Evolutionary conservation across 1,139 yeast species (phyloP), one percentile per base, ranked within the genome.

Genomic region (Arxiozyma bovina): DNA sequence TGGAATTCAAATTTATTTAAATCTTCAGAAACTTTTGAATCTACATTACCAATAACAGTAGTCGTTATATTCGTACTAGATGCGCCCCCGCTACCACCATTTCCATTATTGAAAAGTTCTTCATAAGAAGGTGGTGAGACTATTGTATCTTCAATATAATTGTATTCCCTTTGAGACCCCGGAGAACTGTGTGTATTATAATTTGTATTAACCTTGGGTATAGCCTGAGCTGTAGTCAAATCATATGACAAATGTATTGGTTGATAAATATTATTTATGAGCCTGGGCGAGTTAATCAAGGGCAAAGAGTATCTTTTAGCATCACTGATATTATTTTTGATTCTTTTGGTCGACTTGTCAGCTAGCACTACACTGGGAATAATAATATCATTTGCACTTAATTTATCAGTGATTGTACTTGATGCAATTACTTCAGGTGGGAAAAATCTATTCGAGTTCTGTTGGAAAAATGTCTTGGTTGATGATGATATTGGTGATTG

Each of bases 171-270:
- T 34, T 34, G n/a, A 34, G 40, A 3, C 2, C 12, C n/a, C n/a
- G 4, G 2, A 34, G 40, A 12, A 34, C n/a, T 15, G 12, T 12
- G 6, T 4, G 5, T 34, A 34, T 34, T 34, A 34, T 34, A 34
- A 34, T 34, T 15, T 6, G 12, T 15, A 20, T 43, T 6, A 48
- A 38, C 11, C 23, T 38, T 34, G 41, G 85, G 84, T 22, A 74
- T 57, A 1, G 85, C 84, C 60, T 80, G 85, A 2, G 83, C 83
- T 0, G 87, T 79, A 53, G 77, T 72, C 53, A 83, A 68, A 48
- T 73, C 78, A 18, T 67, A 62, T 6, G 74, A 73, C 22, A 75
- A 60, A 34, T 63, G 58, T 11, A 68, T 73, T 1, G 93, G 93
- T 61, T 78, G 75, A 63, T 82, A 85, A 30, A 85, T 64, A 61